A percentile compares a stretch with the other conserved stretches of the same genome.
Conservation (phyloP, 805 yeast genomes). For the Candida broadrunensis region DNA sequence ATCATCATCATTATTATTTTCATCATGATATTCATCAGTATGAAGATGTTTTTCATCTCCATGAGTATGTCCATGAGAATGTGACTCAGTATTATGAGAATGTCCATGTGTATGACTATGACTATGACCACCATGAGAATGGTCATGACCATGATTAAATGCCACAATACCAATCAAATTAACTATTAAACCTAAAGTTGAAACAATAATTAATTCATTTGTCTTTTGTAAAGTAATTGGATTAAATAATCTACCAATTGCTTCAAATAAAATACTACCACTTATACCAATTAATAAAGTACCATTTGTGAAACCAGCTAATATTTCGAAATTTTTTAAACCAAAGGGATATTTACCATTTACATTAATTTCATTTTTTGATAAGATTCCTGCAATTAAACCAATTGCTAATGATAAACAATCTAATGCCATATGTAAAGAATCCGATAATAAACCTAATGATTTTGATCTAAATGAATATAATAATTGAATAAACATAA, state of each 20-base stretch:
- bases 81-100: constrained; percentile 25
- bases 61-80: constrained; percentile 24
- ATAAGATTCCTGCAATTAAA: constrained; percentile 69
- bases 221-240: constrained; percentile 81
- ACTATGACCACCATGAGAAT: constrained; percentile 22
- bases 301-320: constrained; percentile 96
- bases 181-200: constrained; percentile 79
- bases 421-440: constrained; percentile 94
- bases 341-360: constrained; percentile 84
- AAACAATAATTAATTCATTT: constrained; percentile 80
- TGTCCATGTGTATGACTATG: constrained; percentile 41
- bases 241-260: constrained; percentile 71
- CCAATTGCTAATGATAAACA: constrained; percentile 90
- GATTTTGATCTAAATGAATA: constrained; percentile 93
- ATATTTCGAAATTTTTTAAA: constrained; percentile 75
- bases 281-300: constrained; percentile 84
- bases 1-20: constrained; percentile 2
- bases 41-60: constrained; percentile 16
- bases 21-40: constrained; percentile 8
- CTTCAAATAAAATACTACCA: constrained; percentile 83
- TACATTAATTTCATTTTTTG: constrained; percentile 42
- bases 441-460: constrained; percentile 85
- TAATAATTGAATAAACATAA: constrained; percentile 90
- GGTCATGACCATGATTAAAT: constrained; percentile 78
- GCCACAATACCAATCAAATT: constrained; percentile 93